Base-by-base conservation (phyloP, 1,139 yeast species). In the Suhomyces bokatorum region DNA sequence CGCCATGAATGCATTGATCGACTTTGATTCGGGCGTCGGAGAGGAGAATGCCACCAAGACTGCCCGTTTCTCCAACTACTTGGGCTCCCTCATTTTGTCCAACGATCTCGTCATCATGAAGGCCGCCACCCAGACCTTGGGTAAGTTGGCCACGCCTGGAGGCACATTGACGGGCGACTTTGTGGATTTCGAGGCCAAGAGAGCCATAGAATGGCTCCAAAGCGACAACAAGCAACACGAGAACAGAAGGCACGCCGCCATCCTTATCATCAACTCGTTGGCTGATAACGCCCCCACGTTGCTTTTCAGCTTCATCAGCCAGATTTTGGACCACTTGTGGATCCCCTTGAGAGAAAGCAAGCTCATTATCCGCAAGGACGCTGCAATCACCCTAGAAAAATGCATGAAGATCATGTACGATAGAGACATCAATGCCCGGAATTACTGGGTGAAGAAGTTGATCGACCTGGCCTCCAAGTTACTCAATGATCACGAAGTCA, bases 191-290 rank as follows among this genome's bases (percentile, higher is more conserved):
- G 97, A 93, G 62, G 95, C 95, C 11, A 87, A 87, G 58, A 76
- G 90, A 45, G 90, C 97, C 37, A 75, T 91, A 43, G 98, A 93
- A 63, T 87, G 97, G 95, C 75, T 93, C 30, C 91, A 87, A 46
- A 75, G 85, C 17, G 83, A 80, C 40, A 91, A 85, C 54, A 84
- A 88, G 54, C 91, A 86, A 58, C 73, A 71, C 48, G 97, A 89
- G 55, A 79, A 79, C 44, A 78, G 95, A 57, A 79, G 96, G 51
- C 97, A 90, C 63, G 97, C 97, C 0, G 96, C 98, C 0, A 85
- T 93, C 15, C 72, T 93, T 44, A 85, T 90, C 46, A 79, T 93
- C 37, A 80, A 86, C 12, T 87, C 97, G 0, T 76, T 93, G 51
- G 96, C 97, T 0, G 82, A 82, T 46, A 87, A 89, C 59, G 87